Evolutionary conservation across 805 yeast species (phyloP), one percentile per base, ranked within the genome.

Genomic region (Priceomyces carsonii): DNA sequence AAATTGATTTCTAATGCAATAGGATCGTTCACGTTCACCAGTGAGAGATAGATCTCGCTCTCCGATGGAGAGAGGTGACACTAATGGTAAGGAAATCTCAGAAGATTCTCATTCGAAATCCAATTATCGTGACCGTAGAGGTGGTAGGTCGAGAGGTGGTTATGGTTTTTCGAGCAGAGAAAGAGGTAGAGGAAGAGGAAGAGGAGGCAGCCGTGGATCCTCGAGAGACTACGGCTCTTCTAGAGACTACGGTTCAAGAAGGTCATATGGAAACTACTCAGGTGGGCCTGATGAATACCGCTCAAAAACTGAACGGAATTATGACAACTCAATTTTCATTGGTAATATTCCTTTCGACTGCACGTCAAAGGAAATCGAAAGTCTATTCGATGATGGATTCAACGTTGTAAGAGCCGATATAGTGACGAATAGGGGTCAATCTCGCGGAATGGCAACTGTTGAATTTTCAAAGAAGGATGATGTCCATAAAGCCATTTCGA

Each of bases 391-490:
- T n/a, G 61, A 60, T 18, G 54, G 55, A 16, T 64, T 59, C 45
- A 75, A 71, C 18, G 83, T 89, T 35, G 71, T 81, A 14, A 75
- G 86, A 44, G 95, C 96, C 3, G 96, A 89, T 57, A 82, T 90
- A 35, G 82, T 88, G 29, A 80, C 82, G 2, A 73, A 77, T 42
- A 77, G 82, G 48, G 95, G 95, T 38, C 83, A 83, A 51, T 82
- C 88, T 53, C 73, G 91, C 63, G 95, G 95, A 43, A 84, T 83
- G 91, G 91, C 90, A 26, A 86, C 95, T 16, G 96, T 89, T 26
- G 96, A 89, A 59, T 90, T 82, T 51, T 67, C 79, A 8, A 67
- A 68, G 39, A 70, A 71, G 40, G 80, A 74, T 12, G 83, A 79
- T 37, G 96, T 87, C 5, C 72, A 69, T 30, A 71, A 66, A 16